Base-by-base conservation (phyloP, 768 basidiomycete genomes). In the Kwoniella bestiolae region DNA sequence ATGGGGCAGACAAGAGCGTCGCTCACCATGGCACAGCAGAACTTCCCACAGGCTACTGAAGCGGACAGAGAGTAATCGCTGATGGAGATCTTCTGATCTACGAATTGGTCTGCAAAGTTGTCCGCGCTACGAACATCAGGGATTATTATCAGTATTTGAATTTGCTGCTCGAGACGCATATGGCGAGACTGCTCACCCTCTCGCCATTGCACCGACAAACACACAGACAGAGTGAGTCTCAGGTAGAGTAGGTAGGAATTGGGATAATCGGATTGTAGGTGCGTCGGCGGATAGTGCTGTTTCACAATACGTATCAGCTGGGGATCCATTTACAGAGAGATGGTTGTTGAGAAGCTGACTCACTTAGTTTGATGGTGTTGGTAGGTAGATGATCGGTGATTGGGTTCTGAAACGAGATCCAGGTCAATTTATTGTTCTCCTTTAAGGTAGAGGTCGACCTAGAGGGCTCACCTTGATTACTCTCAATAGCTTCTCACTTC, bases 181-280 rank as follows among this genome's bases (percentile, higher is more conserved):
- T 56, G n/a, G 12, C 14, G 26, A 5, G 35, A 28, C 16, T 12
- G 69, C 82, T 56, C 31, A 83, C 79, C 95, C 95, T 63, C 95
- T 85, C 5, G 95, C 95, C 95, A 99, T 99, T 23, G 95, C 96
- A 53, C 95, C 95, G 61, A 99, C 94, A 73, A 97, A 96, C 60
- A 99, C 91, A 18, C 92, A 94, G 59, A 99, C 83, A 38, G 90
- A 89, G 74, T 97, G 92, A 4, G 91, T 91, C 60, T 89, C 85
- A 0, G 94, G 94, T 5, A 98, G 82, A 0, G 89, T 91, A 0
- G 89, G 89, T 49, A 99, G 84, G 83, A 92, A 97, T 63, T 86
- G 84, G 1, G 92, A 92, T 50, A 98, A 83, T 47, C 90, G 86
- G 67, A 90, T 84, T 1, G 89, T 90, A 8, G 87, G 90, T 2